Evolutionary conservation across 495 filamentous ascomycete species (phyloP), one percentile per base, ranked within the genome.

Genomic region (Letharia lupina): DNA sequence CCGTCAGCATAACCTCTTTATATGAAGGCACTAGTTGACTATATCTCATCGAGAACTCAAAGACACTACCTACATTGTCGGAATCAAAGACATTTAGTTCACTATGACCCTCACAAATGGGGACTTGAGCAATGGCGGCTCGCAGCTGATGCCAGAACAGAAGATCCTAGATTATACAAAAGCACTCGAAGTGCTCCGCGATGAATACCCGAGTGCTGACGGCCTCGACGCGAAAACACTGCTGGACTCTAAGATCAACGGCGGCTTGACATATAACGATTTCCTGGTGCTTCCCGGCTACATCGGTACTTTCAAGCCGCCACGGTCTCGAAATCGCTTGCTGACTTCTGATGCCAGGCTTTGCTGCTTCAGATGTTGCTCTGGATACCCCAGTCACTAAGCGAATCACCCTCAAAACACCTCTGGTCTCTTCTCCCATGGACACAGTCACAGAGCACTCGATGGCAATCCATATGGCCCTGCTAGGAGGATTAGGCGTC

Each of bases 381-480:
- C 88, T 98, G 57, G 94, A 97, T 62, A 90, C 93, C 23, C 91
- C 89, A 48, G 84, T 99, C 68, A 98, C 94, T 68, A 96, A 92
- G 84, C 86, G 91, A 70, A 93, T 98, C 76, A 85, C 87, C 18
- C 80, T 99, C 71, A 99, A 96, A 83, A 91, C 90, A 13, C 94
- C 94, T 50, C 87, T 99, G 70, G 83, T 96, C 59, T 98, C 95
- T 35, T 97, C 93, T 35, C 95, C 94, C 71, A 99, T 99, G 94
- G 94, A 99, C 82, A 99, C 94, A 44, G 94, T 99, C 72, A 99
- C 94, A 18, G 94, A 98, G 79, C 89, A 95, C 77, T 91, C 94
- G 75, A 99, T 99, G 94, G 94, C 94, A 61, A 97, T 99, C 71
- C 90, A 96, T 80, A 96, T 99, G 89, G 94, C 94, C 44, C 84